Conservation (phyloP, 1,284 basidiomycete genomes). For the Retiboletus flavoniger region DNA sequence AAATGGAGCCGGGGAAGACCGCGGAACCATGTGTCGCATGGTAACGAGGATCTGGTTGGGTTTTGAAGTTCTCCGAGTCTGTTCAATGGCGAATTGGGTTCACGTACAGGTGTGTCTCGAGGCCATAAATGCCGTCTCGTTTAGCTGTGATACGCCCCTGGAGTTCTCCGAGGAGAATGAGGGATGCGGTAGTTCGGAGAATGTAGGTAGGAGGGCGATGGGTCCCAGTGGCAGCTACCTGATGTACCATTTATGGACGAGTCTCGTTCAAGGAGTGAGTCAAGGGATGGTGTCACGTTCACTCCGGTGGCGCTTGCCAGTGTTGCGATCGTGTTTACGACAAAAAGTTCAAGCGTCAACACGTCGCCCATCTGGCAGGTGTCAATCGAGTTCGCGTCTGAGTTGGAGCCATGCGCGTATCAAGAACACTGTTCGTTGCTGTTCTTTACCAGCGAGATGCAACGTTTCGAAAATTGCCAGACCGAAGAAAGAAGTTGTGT, state of each 20-base stretch:
- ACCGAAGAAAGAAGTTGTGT: background rate
- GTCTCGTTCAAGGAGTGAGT: too few species aligned
- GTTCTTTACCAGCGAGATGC: background rate
- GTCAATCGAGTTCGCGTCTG: background rate
- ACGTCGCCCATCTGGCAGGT: background rate
- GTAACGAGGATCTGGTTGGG: background rate
- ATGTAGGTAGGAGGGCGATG: background rate
- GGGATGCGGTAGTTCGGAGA: background rate
- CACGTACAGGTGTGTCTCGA: background rate
- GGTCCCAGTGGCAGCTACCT: background rate
- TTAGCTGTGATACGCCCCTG: too few species aligned
- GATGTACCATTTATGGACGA: too few species aligned
- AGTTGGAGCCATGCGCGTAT: too few species aligned
- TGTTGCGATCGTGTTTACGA: too few species aligned
- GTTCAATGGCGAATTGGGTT: background rate
- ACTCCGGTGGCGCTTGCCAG: too few species aligned
- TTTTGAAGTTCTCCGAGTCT: background rate
- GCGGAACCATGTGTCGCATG: background rate
- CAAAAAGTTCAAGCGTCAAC: background rate
- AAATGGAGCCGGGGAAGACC: background rate
- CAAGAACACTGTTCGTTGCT: background rate
- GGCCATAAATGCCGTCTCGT: background rate
- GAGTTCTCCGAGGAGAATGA: background rate
- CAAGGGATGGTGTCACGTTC: background rate
- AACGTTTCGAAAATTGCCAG: background rate